phyloP scores from a whole-genome alignment of 1,139 yeast species.

The Pichia sp. region DNA sequence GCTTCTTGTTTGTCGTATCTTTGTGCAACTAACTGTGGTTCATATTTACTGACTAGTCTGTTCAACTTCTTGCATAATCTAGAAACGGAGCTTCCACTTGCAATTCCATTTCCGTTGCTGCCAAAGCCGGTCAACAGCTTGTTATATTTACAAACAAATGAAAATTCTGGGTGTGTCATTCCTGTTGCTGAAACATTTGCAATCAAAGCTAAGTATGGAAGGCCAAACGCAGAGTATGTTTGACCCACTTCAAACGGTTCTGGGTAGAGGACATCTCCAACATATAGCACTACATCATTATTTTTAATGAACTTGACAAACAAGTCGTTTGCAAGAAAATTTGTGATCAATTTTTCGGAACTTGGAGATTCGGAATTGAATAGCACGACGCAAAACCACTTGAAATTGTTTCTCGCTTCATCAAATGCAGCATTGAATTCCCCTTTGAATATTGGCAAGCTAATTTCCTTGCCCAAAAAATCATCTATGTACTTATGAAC shows the following conservation, averaged over 20 bases:
- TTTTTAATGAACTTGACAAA: conserved; percentile 38
- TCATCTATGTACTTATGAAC: conserved; percentile 22
- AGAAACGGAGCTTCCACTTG: not conserved
- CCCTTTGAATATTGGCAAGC: conserved; percentile 30
- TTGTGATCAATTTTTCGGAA: conserved; percentile 32
- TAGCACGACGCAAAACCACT: conserved; percentile 44
- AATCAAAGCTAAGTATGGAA: conserved; percentile 46
- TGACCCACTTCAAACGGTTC: conserved; percentile 51
- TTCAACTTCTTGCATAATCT: conserved; percentile 35
- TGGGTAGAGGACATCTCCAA: conserved; percentile 42
- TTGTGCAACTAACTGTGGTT: conserved; percentile 50
- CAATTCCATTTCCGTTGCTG: conserved; percentile 4
- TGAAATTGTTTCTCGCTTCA: conserved; percentile 37
- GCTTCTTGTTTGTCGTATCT: conserved; percentile 51
- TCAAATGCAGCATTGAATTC: conserved; percentile 45
- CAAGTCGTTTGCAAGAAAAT: conserved; percentile 31
- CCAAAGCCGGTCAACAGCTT: conserved; percentile 21
- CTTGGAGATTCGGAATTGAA: conserved; percentile 35
- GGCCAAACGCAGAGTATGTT: conserved; percentile 37
- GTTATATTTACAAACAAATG: conserved; percentile 38
- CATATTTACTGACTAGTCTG: conserved; percentile 40
- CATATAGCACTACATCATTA: conserved; percentile 37
- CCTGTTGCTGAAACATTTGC: conserved; percentile 52
- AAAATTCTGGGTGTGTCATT: conserved; percentile 49
- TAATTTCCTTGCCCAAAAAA: conserved; percentile 11